phyloP scores from a whole-genome alignment of 2,329 filamentous ascomycete species.

The Aurifilum marmelostoma region DNA sequence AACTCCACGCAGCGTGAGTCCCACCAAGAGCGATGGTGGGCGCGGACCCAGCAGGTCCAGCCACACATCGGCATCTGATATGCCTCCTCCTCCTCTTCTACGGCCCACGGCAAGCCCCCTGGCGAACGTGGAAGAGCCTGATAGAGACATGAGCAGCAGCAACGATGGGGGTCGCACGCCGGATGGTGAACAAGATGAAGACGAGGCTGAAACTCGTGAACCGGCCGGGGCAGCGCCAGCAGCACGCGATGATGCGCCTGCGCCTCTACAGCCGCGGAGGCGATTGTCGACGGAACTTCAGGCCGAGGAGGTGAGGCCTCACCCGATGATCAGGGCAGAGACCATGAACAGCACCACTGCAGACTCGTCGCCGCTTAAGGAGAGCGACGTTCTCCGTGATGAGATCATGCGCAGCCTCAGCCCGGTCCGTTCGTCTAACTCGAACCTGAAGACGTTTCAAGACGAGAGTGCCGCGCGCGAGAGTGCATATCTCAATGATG shows the following conservation, averaged over 20 bases:
- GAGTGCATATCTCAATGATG: slow-evolving; percentile 65
- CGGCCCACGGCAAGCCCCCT: slow-evolving; percentile 9
- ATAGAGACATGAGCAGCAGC: background rate
- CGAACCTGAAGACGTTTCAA: background rate
- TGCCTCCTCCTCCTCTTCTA: slow-evolving; percentile 12
- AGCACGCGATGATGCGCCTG: slow-evolving; percentile 39
- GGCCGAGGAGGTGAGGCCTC: slow-evolving; percentile 41
- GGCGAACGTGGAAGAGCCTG: background rate
- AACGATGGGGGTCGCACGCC: background rate
- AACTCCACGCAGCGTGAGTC: slow-evolving; percentile 19
- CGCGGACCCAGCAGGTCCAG: slow-evolving; percentile 3
- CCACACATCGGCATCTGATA: slow-evolving; percentile 14
- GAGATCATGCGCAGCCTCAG: slow-evolving; percentile 75
- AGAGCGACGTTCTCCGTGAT: slow-evolving; percentile 72
- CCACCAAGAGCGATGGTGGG: slow-evolving; percentile 15
- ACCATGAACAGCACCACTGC: slow-evolving; percentile 52
- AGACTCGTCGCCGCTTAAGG: slow-evolving; percentile 60
- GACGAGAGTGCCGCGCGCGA: slow-evolving; percentile 44
- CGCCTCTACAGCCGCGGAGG: slow-evolving; percentile 50
- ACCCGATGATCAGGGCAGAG: slow-evolving; percentile 45
- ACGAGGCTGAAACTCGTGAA: slow-evolving; percentile 19
- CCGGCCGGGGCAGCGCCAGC: slow-evolving; percentile 17
- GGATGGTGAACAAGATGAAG: background rate
- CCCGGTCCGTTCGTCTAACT: slow-evolving; percentile 44
- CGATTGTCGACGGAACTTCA: slow-evolving; percentile 31